These are phyloP conservation scores for Hirsutella thompsonii DNA, from an alignment of 2,329 filamentous ascomycete species.

Conservation along the genomic window DNA sequence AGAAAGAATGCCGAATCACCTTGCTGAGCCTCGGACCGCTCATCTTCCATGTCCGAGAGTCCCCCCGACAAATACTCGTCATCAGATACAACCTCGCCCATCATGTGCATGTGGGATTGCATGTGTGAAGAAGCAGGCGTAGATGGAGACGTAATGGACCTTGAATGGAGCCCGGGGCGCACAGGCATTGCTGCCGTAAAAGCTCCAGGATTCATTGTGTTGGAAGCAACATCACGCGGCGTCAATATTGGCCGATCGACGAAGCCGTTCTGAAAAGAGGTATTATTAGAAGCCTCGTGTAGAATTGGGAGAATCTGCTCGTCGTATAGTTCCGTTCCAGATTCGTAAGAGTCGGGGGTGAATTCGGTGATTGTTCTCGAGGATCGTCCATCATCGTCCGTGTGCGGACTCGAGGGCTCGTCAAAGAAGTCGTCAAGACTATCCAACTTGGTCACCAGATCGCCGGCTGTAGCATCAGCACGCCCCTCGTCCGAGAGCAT, in stretches of 20 bases:
- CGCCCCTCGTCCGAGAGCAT: slow-evolving; percentile 82
- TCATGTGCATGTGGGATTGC: slow-evolving; percentile 39
- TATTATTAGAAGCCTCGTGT: slow-evolving; percentile 69
- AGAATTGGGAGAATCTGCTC: slow-evolving; percentile 86
- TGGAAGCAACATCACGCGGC: slow-evolving; percentile 46
- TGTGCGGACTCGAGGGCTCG: slow-evolving; percentile 47
- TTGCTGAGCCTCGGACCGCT: slow-evolving; percentile 27
- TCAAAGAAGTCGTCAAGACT: slow-evolving; percentile 76
- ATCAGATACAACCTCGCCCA: slow-evolving; percentile 54
- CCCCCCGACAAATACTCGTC: slow-evolving; percentile 64
- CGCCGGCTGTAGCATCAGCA: slow-evolving; percentile 55
- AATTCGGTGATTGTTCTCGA: slow-evolving; percentile 53
- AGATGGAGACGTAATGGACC: slow-evolving; percentile 75
- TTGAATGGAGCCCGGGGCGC: slow-evolving; percentile 61
- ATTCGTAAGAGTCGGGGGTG: slow-evolving; percentile 53
- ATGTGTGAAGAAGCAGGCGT: slow-evolving; percentile 41
- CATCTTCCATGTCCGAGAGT: slow-evolving; percentile 66
- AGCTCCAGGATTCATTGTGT: slow-evolving; percentile 50
- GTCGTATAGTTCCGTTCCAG: slow-evolving; percentile 75
- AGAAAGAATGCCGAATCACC: slow-evolving; percentile 39
- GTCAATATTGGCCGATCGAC: slow-evolving; percentile 54
- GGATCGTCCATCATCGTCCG: slow-evolving; percentile 44
- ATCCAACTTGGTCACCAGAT: slow-evolving; percentile 69
- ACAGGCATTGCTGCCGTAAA: slow-evolving; percentile 32
- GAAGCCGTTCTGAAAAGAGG: slow-evolving; percentile 81